Evolutionary conservation across 2,329 filamentous ascomycete species (phyloP).

Genomic region (Cladosporium sp.): DNA sequence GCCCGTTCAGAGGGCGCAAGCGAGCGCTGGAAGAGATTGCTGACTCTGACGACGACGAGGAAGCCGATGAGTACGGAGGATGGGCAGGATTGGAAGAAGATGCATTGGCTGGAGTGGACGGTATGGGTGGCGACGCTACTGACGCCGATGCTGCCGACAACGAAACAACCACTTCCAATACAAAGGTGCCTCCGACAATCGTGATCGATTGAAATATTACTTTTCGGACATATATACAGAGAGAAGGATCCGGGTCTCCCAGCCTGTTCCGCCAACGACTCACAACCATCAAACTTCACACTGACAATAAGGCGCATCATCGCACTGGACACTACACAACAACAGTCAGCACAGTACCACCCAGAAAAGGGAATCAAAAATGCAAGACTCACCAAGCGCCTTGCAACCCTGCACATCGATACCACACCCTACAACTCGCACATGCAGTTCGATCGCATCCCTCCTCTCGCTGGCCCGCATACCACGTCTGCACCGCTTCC

Average conservation of each 20-base stretch:
- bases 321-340: neutral
- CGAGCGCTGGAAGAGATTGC: constrained; percentile 54
- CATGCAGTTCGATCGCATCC: neutral
- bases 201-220: neutral
- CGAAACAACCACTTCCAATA: neutral
- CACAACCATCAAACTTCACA: neutral
- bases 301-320: neutral
- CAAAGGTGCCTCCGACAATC: neutral
- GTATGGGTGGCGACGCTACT: neutral
- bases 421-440: neutral
- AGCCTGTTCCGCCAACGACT: neutral
- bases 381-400: neutral
- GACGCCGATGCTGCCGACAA: neutral
- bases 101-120: constrained; percentile 35
- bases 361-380: too few relatives aligned
- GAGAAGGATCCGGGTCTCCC: neutral
- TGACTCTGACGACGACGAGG: constrained; percentile 60
- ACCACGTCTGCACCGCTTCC: neutral
- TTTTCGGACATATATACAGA: neutral
- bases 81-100: constrained; percentile 66
- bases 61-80: constrained; percentile 65
- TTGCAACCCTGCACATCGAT: neutral
- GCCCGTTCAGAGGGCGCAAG: constrained; percentile 42
- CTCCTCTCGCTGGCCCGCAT: neutral
- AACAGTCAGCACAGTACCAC: neutral